Evolutionary conservation across 176 grass and related monocot genomes (phyloP), one percentile per base, ranked within the genome.

Genomic region (Cenchrus americanus): DNA sequence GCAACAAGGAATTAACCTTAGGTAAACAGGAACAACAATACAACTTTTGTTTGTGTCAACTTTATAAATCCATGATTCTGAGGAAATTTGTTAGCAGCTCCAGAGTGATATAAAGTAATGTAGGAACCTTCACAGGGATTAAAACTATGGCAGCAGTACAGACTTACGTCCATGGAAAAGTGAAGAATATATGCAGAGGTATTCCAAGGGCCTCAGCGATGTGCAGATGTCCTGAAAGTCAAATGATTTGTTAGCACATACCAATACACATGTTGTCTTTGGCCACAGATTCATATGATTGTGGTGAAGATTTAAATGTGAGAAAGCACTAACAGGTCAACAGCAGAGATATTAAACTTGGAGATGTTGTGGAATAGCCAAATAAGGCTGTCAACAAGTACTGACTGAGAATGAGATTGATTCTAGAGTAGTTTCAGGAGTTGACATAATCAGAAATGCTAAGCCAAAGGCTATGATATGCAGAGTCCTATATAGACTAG

Each of bases 151-250:
- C 26, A 40, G 32, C 80, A 85, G 78, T 61, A 80, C n/a, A 79
- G 71, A 92, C 96, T 93, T 81, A 98, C 96, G 96, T 98, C 96
- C 96, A 98, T 68, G 96, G 96, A 86, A 98, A 95, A 86, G 96
- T 98, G 72, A 98, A 98, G 85, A 98, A 95, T 60, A 98, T 98
- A 53, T 95, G 93, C 80, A 98, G 85, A 85, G 96, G 93, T 51
- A 90, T 87, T 78, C 96, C 89, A 71, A 98, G 93, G 82, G 96
- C 93, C 85, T 98, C 96, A 74, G 96, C 96, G 51, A 98, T 94
- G 85, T 98, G 96, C 22, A 90, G 80, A 95, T 98, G 96, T 63
- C 96, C 96, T 98, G 87, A 66, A 83, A 77, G 40, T 71, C 50
- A 80, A 66, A 79, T 15, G 24, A 64, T 64, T 71, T 78, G 57